phyloP scores from a whole-genome alignment of 2,329 filamentous ascomycete species.

The Eutypella sp. region DNA sequence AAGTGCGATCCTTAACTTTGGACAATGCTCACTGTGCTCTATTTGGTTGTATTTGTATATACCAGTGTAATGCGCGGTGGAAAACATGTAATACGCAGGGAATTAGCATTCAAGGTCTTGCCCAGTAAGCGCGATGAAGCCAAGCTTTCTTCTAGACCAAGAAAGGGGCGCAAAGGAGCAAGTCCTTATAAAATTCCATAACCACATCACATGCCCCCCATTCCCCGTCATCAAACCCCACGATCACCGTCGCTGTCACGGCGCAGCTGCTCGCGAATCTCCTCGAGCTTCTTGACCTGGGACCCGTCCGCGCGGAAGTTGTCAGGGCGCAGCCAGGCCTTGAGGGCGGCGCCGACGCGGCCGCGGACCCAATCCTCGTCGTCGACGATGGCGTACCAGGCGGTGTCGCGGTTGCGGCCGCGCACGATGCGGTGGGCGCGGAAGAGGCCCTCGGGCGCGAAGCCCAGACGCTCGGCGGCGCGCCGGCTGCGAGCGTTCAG shows the following conservation, averaged over 20 bases:
- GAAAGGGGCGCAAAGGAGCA: too few species aligned
- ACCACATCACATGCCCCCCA: neutral
- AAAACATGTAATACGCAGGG: too few species aligned
- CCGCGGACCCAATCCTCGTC: conserved; percentile 51
- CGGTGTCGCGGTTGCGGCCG: conserved; percentile 52
- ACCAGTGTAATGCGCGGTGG: too few species aligned
- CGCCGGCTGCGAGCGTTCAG: conserved; percentile 49
- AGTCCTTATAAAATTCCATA: neutral
- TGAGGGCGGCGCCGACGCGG: conserved; percentile 38
- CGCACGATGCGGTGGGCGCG: conserved; percentile 57
- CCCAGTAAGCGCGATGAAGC: too few species aligned
- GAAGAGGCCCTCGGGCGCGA: conserved; percentile 55
- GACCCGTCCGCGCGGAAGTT: conserved; percentile 53
- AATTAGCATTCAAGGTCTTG: too few species aligned
- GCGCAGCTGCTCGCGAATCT: conserved; percentile 7
- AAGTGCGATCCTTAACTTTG: too few species aligned
- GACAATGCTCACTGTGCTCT: too few species aligned
- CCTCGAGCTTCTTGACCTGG: conserved; percentile 43
- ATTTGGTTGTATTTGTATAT: too few species aligned
- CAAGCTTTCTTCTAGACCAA: too few species aligned
- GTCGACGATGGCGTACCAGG: conserved; percentile 55
- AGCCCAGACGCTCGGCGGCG: conserved; percentile 54
- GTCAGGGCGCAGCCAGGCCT: conserved; percentile 46
- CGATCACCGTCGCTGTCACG: neutral
- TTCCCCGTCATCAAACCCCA: too few species aligned